phyloP scores from a whole-genome alignment of 768 basidiomycete genomes.

The Naematelia encephala region DNA sequence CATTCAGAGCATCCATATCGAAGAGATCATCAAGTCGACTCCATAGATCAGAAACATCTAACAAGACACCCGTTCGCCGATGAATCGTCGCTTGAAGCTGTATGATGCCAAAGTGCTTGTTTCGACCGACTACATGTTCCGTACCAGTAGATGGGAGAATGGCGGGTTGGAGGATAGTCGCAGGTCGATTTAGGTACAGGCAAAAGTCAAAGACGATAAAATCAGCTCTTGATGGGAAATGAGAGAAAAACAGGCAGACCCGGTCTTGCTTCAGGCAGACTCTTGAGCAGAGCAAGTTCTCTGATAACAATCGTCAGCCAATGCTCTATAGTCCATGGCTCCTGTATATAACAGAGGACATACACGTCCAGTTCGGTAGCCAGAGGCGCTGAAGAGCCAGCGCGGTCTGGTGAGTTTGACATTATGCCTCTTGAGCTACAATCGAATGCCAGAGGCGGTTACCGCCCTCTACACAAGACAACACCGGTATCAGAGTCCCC shows the following conservation, averaged over 20 bases:
- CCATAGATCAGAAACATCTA: slow-evolving; percentile 36
- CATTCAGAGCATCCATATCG: slow-evolving; percentile 37
- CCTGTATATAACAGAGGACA: neutral
- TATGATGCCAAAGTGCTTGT: slow-evolving; percentile 40
- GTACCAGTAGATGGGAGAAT: no score
- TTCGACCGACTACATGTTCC: slow-evolving; percentile 30
- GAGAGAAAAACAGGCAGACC: slow-evolving; percentile 17
- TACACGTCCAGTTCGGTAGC: neutral
- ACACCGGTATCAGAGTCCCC: no score
- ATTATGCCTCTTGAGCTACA: no score
- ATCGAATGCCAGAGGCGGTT: no score
- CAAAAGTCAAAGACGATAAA: no score
- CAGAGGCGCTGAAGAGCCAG: no score
- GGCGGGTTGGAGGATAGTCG: no score
- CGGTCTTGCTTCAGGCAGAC: slow-evolving; percentile 20
- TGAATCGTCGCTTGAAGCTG: slow-evolving; percentile 35
- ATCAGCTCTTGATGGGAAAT: no score
- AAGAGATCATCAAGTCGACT: slow-evolving; percentile 32
- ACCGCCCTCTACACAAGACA: no score
- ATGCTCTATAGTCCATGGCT: neutral
- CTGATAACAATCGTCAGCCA: slow-evolving; percentile 8
- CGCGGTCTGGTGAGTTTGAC: no score
- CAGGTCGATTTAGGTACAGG: no score
- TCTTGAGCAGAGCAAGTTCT: slow-evolving; percentile 26
- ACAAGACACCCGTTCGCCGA: slow-evolving; percentile 27